phyloP scores from a whole-genome alignment of 306 rosid species.

The Quercus mongolica region DNA sequence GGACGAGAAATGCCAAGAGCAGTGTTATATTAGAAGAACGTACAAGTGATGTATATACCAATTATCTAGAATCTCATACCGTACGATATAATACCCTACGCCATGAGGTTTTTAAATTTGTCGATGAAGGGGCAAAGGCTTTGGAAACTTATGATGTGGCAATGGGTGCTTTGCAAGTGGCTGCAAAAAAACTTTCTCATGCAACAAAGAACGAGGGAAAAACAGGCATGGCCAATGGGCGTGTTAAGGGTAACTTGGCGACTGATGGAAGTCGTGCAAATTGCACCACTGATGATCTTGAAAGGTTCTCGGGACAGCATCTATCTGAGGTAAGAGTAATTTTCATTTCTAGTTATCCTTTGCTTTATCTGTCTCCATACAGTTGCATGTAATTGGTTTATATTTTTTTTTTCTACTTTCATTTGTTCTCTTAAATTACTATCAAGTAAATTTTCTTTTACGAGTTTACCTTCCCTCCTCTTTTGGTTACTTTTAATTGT shows the following conservation, averaged over 20 bases:
- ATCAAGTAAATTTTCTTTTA: background rate
- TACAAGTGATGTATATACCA: constrained; percentile 61
- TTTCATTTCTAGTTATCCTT: constrained; percentile 14
- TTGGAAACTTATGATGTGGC: constrained; percentile 68
- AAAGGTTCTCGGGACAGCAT: constrained; percentile 52
- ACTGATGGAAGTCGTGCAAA: constrained; percentile 40
- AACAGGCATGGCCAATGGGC: constrained; percentile 55
- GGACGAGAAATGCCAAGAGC: constrained; percentile 99
- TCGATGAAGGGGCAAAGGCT: constrained; percentile 79
- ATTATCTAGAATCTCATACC: constrained; percentile 95
- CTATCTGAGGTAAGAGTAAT: constrained; percentile 69
- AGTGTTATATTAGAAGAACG: constrained; percentile 82
- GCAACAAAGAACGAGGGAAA: constrained; percentile 54
- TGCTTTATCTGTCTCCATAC: background rate
- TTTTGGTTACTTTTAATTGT: constrained; percentile 5
- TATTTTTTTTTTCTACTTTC: background rate
- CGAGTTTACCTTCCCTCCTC: background rate
- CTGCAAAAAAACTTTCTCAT: constrained; percentile 62
- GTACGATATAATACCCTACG: constrained; percentile 90
- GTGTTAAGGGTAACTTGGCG: constrained; percentile 40
- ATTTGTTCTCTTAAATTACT: constrained; percentile 15
- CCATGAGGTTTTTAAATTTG: constrained; percentile 78
- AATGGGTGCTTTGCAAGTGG: constrained; percentile 65
- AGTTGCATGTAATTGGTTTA: background rate
- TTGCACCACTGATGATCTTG: constrained; percentile 37